Base-by-base conservation (phyloP, 2,329 filamentous ascomycete genomes). In the Cercospora sp. region DNA sequence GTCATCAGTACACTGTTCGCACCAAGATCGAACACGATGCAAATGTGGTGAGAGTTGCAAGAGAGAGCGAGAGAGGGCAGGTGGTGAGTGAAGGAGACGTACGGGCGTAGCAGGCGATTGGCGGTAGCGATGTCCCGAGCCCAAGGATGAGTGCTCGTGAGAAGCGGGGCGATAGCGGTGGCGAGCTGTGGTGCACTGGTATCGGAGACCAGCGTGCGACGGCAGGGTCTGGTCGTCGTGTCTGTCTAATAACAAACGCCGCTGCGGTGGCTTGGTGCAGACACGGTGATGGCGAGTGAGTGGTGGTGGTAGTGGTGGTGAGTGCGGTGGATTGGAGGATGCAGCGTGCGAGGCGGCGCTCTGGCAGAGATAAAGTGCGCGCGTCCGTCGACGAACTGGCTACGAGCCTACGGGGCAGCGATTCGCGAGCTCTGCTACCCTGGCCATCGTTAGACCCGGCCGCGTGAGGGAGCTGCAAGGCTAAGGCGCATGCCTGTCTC, bases 171-270 rank as follows among this genome's bases (percentile, higher is more conserved):
- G 69, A 60, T 64, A 31, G 60, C 31, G 64, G 68, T 68, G 67
- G 69, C 65, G 63, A 66, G 63, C 59, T 18, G 48, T 53, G 64
- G 42, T 61, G 45, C 28, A 55, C 23, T 58, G 40, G 16, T 40
- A 18, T 63, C 57, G 53, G 45, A 33, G 30, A 53, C 58, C 45
- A 55, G 60, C 13, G n/a, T 20, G 45, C 45, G 65, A 55, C 58
- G 62, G 40, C 57, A 58, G 36, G 55, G 66, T 51, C 26, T 40
- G 36, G 26, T 60, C 59, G 67, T 68, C 64, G n/a, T 61, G 65
- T 72, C 73, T 74, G 73, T 75, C 73, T 75, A 74, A 74, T 76
- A 75, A 75, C 73, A 75, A 20, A 28, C 13, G 48, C 23, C 48
- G 48, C 48, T 12, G 53, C 12, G 9, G 26, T 9, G 26, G 26